Conservation (phyloP, 768 basidiomycete genomes). For the Kwoniella pini region DNA sequence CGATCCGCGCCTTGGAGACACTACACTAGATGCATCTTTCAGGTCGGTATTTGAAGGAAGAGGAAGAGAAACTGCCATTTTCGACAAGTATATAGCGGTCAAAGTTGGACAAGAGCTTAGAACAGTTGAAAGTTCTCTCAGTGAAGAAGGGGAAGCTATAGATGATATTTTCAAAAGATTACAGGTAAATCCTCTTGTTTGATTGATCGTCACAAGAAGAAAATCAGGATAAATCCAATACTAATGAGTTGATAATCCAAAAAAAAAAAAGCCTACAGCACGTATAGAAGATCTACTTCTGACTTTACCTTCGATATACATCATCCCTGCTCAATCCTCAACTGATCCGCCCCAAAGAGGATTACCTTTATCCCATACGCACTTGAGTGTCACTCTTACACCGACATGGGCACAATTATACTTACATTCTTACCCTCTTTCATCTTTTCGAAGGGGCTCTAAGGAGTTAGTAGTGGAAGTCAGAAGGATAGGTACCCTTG, state of each 20-base stretch:
- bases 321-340: constrained; percentile 2
- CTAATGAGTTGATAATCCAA: too few species aligned
- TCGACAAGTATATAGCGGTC: constrained; percentile 46
- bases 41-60: constrained; percentile 22
- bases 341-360: constrained; percentile 3
- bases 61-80: constrained; percentile 37
- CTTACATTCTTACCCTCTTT: constrained; percentile 10
- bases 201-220: too few species aligned
- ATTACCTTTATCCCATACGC: constrained; percentile 35
- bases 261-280: constrained; percentile 36
- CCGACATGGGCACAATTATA: constrained; percentile 35
- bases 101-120: constrained; percentile 38
- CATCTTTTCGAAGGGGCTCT: constrained; percentile 4
- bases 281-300: constrained; percentile 43
- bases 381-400: constrained; percentile 37
- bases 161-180: constrained; percentile 33
- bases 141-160: constrained; percentile 34
- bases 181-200: too few species aligned
- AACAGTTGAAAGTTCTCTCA: constrained; percentile 34
- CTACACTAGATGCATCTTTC: background rate
- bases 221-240: too few species aligned
- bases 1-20: background rate
- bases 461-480: constrained; percentile 41
- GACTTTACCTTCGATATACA: constrained; percentile 23
- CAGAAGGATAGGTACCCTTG: constrained; percentile 21